A percentile compares a stretch with the other conserved stretches of the same genome.
These are phyloP conservation scores for Cenchrus americanus DNA, from an alignment of 176 grass and related monocot species.

Conservation along the genomic window DNA sequence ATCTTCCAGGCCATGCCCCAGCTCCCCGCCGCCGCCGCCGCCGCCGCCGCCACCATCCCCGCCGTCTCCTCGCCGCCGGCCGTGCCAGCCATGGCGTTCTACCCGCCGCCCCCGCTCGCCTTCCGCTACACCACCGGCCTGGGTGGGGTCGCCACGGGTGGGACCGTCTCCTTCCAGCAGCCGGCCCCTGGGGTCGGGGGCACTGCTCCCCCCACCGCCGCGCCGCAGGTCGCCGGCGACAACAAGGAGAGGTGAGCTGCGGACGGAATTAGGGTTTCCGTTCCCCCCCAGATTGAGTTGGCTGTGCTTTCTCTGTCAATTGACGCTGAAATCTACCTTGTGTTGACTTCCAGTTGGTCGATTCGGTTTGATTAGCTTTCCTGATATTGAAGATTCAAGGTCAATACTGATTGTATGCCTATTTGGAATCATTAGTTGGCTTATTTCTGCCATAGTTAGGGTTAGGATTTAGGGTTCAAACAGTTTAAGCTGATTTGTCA, in stretches of 20 bases:
- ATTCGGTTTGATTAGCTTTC: not conserved
- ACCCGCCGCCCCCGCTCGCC: slow-evolving; percentile 76
- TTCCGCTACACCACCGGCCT: slow-evolving; percentile 62
- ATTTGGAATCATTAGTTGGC: not conserved
- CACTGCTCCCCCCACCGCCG: slow-evolving; percentile 45
- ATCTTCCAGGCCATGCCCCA: slow-evolving; percentile 61
- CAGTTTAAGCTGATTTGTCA: not conserved
- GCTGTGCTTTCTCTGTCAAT: not conserved
- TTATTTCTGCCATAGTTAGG: slow-evolving; percentile 11
- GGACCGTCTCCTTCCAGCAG: slow-evolving; percentile 64
- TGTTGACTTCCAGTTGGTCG: not conserved
- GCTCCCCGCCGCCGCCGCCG: slow-evolving; percentile 39
- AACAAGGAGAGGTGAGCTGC: slow-evolving; percentile 64
- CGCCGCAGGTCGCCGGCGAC: slow-evolving; percentile 32
- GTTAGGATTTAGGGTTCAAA: slow-evolving; percentile 24
- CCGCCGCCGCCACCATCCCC: slow-evolving; percentile 23
- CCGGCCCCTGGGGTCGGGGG: slow-evolving; percentile 34
- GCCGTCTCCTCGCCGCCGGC: slow-evolving; percentile 33
- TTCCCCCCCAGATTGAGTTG: not conserved
- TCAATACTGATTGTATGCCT: not conserved
- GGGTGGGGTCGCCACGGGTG: slow-evolving; percentile 41
- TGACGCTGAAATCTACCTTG: slow-evolving; percentile 16
- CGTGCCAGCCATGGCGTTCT: slow-evolving; percentile 77
- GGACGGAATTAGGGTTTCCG: slow-evolving; percentile 37
- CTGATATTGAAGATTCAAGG: not conserved